These are phyloP conservation scores for Trichophyton verrucosum DNA, from an alignment of 2,329 filamentous ascomycete species.

Conservation along the genomic window DNA sequence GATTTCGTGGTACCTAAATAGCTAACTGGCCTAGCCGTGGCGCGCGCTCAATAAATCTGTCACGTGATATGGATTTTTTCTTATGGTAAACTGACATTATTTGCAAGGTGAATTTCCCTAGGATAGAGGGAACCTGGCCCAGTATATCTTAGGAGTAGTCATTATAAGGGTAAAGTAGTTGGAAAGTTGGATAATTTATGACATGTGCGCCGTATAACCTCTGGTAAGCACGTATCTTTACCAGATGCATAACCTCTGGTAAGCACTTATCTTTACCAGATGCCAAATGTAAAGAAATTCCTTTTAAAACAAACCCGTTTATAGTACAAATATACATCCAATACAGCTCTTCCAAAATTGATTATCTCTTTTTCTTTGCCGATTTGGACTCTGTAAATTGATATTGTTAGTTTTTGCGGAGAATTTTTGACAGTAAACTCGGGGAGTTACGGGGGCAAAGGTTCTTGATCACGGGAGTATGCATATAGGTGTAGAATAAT, in stretches of 20 bases:
- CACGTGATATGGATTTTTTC: background rate
- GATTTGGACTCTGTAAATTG: slow-evolving; percentile 10
- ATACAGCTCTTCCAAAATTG: background rate
- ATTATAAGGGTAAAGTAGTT: background rate
- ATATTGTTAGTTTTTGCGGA: background rate
- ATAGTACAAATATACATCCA: slow-evolving; percentile 3
- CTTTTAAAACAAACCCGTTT: background rate
- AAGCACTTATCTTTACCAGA: background rate
- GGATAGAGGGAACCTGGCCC: background rate
- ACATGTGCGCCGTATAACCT: background rate
- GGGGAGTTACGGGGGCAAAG: background rate
- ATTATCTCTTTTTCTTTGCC: slow-evolving; percentile 12
- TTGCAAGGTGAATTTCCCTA: background rate
- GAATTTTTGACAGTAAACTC: background rate
- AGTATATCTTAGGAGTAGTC: background rate
- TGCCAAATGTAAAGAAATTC: background rate
- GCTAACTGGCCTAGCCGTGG: background rate
- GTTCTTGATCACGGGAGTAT: background rate
- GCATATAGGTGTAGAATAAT: background rate
- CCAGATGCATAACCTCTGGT: background rate
- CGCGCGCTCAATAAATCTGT: background rate
- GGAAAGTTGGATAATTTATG: background rate
- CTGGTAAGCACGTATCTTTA: background rate
- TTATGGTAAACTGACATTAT: no score
- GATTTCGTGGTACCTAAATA: background rate